A percentile compares a stretch with the other conserved stretches of the same genome.
Evolutionary conservation across 1,284 basidiomycete genomes (phyloP).

Genomic region (Ceratobasidium papillatum): DNA sequence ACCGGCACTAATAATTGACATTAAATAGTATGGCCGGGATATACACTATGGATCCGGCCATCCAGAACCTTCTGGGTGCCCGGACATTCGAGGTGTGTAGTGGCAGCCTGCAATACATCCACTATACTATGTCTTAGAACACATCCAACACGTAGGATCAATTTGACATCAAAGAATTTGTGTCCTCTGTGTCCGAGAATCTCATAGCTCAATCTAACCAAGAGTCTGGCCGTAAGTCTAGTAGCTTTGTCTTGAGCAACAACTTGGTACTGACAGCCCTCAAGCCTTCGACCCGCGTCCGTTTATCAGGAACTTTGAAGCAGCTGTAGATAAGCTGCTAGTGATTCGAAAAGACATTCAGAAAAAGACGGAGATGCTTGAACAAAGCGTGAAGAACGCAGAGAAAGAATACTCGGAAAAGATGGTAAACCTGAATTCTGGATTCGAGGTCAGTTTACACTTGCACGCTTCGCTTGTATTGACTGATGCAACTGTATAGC

Average conservation of each 20-base stretch:
- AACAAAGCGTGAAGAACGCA: constrained; percentile 88
- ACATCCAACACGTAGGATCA: constrained; percentile 67
- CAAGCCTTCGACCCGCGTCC: constrained; percentile 93
- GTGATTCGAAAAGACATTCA: constrained; percentile 88
- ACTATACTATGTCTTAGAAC: not conserved
- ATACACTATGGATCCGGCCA: constrained; percentile 24
- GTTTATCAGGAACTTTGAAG: constrained; percentile 91
- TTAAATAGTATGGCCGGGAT: not conserved
- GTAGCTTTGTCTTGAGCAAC: not conserved
- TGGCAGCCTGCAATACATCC: too few species aligned
- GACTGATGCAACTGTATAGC: constrained; percentile 31
- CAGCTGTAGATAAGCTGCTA: constrained; percentile 87
- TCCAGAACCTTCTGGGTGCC: constrained; percentile 18
- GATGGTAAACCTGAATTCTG: constrained; percentile 89
- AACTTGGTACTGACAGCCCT: constrained; percentile 12
- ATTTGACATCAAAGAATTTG: constrained; percentile 92
- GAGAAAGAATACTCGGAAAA: constrained; percentile 95
- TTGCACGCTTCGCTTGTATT: constrained; percentile 28
- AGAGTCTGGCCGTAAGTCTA: constrained; percentile 77
- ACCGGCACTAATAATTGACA: not conserved
- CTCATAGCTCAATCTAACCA: constrained; percentile 84
- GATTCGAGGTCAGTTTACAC: constrained; percentile 77
- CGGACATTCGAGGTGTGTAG: constrained; percentile 28
- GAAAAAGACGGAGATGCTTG: constrained; percentile 86
- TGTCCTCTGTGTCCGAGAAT: constrained; percentile 84